Conservation (phyloP, 2,329 filamentous ascomycete species). For the Elsinoe ampelina region DNA sequence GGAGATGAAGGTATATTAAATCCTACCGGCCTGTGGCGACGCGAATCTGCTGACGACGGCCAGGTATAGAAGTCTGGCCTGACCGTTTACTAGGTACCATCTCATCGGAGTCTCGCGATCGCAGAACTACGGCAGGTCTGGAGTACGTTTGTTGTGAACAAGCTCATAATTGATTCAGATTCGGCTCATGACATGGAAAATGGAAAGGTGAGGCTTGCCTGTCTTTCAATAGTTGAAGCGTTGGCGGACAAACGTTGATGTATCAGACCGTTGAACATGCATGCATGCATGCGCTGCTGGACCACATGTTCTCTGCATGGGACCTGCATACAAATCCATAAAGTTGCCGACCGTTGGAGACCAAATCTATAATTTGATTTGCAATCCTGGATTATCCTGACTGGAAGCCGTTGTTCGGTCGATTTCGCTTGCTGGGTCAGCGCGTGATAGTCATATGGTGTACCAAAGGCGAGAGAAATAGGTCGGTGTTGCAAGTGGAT, state of each 20-base stretch:
- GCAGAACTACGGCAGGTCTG: not conserved
- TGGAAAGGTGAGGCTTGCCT: conserved; percentile 6
- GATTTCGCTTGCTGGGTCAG: not conserved
- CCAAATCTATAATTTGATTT: conserved; percentile 9
- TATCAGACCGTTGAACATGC: conserved; percentile 2
- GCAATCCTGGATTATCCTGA: not conserved
- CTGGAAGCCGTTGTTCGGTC: not conserved
- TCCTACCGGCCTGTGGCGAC: not conserved
- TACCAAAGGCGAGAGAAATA: not conserved
- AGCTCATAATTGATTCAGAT: conserved; percentile 5
- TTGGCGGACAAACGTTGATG: not conserved
- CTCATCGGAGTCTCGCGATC: not conserved
- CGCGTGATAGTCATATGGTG: not conserved
- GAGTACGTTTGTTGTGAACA: not conserved
- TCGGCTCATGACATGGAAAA: not conserved
- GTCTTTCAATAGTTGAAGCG: conserved; percentile 9
- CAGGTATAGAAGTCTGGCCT: not conserved
- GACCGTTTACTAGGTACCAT: not conserved
- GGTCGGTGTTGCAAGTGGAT: too few species aligned
- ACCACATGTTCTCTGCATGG: conserved; percentile 9
- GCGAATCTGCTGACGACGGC: not conserved
- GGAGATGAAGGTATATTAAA: conserved; percentile 11
- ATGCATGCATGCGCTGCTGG: not conserved
- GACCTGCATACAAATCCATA: conserved; percentile 1
- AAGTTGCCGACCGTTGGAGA: not conserved